Evolutionary conservation across 768 basidiomycete species (phyloP), one percentile per base, ranked within the genome.

Genomic region (Suillus plorans): DNA sequence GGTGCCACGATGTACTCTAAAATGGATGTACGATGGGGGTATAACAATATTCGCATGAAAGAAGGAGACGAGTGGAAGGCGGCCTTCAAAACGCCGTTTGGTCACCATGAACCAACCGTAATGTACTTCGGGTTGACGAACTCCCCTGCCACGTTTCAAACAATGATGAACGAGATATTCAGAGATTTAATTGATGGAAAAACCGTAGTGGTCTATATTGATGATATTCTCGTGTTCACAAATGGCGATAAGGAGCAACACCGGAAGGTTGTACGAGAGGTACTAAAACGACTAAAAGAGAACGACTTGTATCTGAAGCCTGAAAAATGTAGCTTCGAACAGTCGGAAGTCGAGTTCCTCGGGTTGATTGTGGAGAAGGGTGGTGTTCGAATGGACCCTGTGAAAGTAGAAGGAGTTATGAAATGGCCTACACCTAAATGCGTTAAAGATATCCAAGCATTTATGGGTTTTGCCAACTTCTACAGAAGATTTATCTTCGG

Each of bases 121-220:
- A 82, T 80, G 80, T 81, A 74, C 59, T 62, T 81, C 72, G 78
- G 78, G 0, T 59, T 75, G 20, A 76, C 67, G 37, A 81, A 84
- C 62, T 69, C 69, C 4, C 76, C 78, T 10, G 76, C 79, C 0
- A 75, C 77, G 0, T 84, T 84, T 65, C 76, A 78, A 45, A 60
- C 52, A 0, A 71, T 76, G 68, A 77, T 77, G 70, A 73, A 78
- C 65, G 69, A 72, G 67, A 61, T 78, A 6, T 72, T 79, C 52
- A 20, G 63, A 10, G 71, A 80, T 49, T 3, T 77, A 55, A 72
- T 82, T 0, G 45, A 47, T 3, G 45, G 45, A 34, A 74, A 74
- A 0, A 73, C 78, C 31, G 76, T 86, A n/a, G 66, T 74, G 0
- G 77, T 84, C 52, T 82, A 86, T 67, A 67, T 84, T 44, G 81